Base-by-base conservation (phyloP, 2,329 filamentous ascomycete species). In the Lachnellula suecica region DNA sequence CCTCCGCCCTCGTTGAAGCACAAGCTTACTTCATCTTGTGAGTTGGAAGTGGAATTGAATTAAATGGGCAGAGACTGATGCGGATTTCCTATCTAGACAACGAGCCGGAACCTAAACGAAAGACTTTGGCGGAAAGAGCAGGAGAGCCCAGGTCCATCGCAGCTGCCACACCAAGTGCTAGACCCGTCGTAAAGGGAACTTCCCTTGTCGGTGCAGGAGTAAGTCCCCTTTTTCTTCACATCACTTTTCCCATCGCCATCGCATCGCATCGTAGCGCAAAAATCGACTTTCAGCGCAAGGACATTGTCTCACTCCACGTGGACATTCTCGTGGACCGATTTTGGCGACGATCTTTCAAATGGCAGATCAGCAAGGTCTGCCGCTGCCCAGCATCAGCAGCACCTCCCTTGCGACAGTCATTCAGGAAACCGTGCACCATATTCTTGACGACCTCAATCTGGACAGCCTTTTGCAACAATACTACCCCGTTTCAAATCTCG, bases 61-160 rank as follows among this genome's bases (percentile, higher is more conserved):
- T 10, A 17, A 31, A n/a, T 42, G 40, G 20, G 17, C 6, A 22
- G 40, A 42, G 20, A 19, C 52, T 59, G 51, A 61, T 48, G 13
- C 23, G 13, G 17, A n/a, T n/a, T n/a, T n/a, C 46, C 52, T 52
- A 50, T 45, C 44, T 57, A 84, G 82, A 76, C 47, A 59, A 71
- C 20, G 75, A 82, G 62, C 75, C 83, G 19, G 78, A 83, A 45
- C 63, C 81, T 3, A 87, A 88, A 69, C 76, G 84, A 51, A 83
- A 83, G 62, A 81, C 79, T 13, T 69, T 85, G 23, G 70, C 68
- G 19, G 80, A 85, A 51, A 74, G 74, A 59, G 81, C 77, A 27
- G 77, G 69, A 55, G 82, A 87, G 53, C 77, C 72, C 27, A 68
- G 70, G 41, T 66, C 74, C 13, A 67, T 70, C 45, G 64, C 69